These are phyloP conservation scores for Penicillium verhagenii DNA, from an alignment of 495 filamentous ascomycete species.

Conservation along the genomic window DNA sequence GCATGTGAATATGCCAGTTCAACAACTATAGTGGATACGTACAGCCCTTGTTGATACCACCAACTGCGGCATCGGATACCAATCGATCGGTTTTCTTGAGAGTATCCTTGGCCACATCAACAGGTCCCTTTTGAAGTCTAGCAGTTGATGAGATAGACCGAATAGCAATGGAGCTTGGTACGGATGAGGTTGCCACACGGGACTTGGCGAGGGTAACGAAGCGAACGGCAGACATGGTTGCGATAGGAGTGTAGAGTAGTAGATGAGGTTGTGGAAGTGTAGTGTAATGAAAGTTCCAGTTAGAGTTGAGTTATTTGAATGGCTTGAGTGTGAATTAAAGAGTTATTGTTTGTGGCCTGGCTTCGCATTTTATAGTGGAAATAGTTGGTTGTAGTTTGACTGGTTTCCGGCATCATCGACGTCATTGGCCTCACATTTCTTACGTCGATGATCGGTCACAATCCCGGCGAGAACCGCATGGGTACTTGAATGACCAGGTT, in stretches of 20 bases:
- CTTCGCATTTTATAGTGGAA: constrained; percentile 2
- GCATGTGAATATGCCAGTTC: background rate
- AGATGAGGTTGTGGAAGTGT: background rate
- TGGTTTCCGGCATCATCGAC: constrained; percentile 13
- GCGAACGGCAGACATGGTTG: constrained; percentile 22
- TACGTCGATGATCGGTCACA: constrained; percentile 33
- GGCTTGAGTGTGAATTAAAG: background rate
- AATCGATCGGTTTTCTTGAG: constrained; percentile 55
- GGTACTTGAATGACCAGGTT: background rate
- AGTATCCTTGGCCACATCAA: constrained; percentile 55
- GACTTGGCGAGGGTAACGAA: constrained; percentile 24
- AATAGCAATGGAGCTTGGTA: constrained; percentile 18
- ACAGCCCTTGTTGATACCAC: constrained; percentile 62
- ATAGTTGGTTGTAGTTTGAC: constrained; percentile 9
- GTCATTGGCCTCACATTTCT: constrained; percentile 24
- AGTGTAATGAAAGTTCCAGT: background rate
- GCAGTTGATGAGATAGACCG: constrained; percentile 36
- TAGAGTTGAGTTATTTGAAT: background rate
- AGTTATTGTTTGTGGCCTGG: background rate
- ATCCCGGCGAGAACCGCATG: background rate
- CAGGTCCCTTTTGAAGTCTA: constrained; percentile 30
- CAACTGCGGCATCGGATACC: constrained; percentile 54
- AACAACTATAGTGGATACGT: constrained; percentile 21
- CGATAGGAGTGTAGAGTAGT: background rate
- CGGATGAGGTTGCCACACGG: constrained; percentile 15